Percentiles rank a stretch among this genome's conserved stretches.
Conservation (phyloP, 176 grass and related monocot species). For the Musa itinerans region DNA sequence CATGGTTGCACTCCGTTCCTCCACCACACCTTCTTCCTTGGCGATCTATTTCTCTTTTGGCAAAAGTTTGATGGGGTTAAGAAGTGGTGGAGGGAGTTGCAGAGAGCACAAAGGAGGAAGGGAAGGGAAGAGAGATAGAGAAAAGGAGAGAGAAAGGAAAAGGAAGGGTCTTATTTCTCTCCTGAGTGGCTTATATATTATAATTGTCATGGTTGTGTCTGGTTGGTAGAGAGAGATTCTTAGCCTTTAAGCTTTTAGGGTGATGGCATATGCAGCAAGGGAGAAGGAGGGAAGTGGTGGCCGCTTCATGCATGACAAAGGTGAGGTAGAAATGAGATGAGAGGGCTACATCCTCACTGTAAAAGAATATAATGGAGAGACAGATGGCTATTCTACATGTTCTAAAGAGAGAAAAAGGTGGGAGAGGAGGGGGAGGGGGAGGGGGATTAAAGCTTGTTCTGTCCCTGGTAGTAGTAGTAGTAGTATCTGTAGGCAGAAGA, state of each 20-base stretch:
- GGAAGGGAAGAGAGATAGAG: neutral
- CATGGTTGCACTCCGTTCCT: slow-evolving; percentile 1
- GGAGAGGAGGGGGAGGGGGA: too few relatives aligned
- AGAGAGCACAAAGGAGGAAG: neutral
- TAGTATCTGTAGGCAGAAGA: too few relatives aligned
- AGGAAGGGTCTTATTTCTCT: slow-evolving; percentile 1
- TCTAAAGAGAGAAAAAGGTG: too few relatives aligned
- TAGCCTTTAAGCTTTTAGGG: slow-evolving; percentile 14
- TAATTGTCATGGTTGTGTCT: neutral
- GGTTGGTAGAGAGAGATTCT: slow-evolving; percentile 3
- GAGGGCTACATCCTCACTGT: too few relatives aligned
- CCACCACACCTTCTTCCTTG: neutral
- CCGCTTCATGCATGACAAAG: neutral
- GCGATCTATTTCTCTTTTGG: slow-evolving; percentile 5
- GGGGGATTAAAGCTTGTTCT: too few relatives aligned
- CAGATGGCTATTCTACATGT: too few relatives aligned
- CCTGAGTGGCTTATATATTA: neutral
- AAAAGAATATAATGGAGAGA: too few relatives aligned
- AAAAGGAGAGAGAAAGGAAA: neutral
- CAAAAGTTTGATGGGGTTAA: slow-evolving; percentile 4
- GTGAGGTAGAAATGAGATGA: neutral
- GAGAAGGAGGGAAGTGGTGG: neutral
- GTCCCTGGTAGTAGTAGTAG: too few relatives aligned
- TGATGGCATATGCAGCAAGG: neutral
- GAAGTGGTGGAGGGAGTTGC: slow-evolving; percentile 7